Conservation (phyloP, 1,284 basidiomycete species). For the Anthracocystis walkeri region DNA sequence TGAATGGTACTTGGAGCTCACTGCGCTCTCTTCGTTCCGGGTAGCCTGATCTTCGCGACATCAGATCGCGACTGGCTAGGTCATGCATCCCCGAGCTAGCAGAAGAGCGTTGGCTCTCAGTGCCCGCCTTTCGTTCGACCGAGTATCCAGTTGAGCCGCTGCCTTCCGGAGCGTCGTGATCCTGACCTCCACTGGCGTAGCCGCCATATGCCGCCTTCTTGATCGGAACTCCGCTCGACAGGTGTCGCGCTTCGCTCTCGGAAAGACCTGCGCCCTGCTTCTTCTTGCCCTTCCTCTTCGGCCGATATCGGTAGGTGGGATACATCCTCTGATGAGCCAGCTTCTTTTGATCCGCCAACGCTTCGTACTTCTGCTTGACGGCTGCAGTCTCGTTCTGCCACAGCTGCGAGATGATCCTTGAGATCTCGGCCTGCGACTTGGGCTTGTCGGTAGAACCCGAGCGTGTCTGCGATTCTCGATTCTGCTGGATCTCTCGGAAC, state of each 20-base stretch:
- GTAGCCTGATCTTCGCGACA: conserved; percentile 11
- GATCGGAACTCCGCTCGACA: background rate
- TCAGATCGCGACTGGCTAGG: conserved; percentile 15
- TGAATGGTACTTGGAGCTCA: conserved; percentile 3
- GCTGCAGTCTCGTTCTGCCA: conserved; percentile 77
- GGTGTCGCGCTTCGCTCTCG: background rate
- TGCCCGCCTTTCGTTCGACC: conserved; percentile 13
- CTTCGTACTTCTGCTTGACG: conserved; percentile 77
- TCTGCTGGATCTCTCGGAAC: conserved; percentile 71
- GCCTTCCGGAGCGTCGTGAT: conserved; percentile 11
- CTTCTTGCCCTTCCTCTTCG: conserved; percentile 38
- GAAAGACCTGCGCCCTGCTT: conserved; percentile 16
- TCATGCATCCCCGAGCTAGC: conserved; percentile 11
- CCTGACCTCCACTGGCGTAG: conserved; percentile 17
- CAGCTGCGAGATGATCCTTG: conserved; percentile 77
- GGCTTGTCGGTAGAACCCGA: conserved; percentile 69
- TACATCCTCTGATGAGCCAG: conserved; percentile 70
- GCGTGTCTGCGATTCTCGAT: conserved; percentile 68
- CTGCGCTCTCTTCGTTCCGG: conserved; percentile 18
- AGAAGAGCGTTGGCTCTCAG: conserved; percentile 3
- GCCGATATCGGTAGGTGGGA: conserved; percentile 47
- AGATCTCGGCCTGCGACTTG: conserved; percentile 79
- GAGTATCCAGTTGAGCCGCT: conserved; percentile 5
- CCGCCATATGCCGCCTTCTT: conserved; percentile 6
- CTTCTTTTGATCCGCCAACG: conserved; percentile 78